Percentiles rank a stretch among this genome's conserved stretches.
Conservation (phyloP, 1,139 yeast species). For the Suhomyces atakaporum region DNA sequence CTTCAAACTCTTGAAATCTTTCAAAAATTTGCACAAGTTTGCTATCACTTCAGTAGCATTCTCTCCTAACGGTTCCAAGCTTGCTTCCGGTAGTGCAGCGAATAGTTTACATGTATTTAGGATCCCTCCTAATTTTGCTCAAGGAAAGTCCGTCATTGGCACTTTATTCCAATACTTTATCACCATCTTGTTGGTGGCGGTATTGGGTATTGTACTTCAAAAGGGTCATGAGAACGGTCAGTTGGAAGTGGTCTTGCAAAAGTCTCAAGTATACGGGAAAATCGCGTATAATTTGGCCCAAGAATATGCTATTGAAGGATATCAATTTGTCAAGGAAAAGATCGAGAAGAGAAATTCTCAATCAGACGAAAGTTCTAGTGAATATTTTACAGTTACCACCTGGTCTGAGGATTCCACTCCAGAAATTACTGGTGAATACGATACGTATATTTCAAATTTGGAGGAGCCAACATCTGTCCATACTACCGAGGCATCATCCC, state of each 20-base stretch:
- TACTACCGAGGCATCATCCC: slow-evolving; percentile 3
- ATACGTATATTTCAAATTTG: slow-evolving; percentile 3
- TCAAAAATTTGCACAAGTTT: slow-evolving; percentile 69
- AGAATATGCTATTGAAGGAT: slow-evolving; percentile 26
- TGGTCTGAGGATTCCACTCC: slow-evolving; percentile 4
- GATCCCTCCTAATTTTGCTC: slow-evolving; percentile 55
- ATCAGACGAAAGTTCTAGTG: slow-evolving; percentile 4
- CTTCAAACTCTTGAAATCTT: slow-evolving; percentile 50
- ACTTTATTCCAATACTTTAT: slow-evolving; percentile 41
- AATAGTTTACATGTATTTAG: slow-evolving; percentile 66
- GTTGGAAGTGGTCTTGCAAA: slow-evolving; percentile 23
- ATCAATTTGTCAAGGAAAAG: slow-evolving; percentile 38
- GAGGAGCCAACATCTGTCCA: slow-evolving; percentile 3
- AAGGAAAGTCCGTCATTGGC: slow-evolving; percentile 46
- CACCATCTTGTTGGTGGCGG: slow-evolving; percentile 46
- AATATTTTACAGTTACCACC: slow-evolving; percentile 5
- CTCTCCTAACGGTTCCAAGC: slow-evolving; percentile 64
- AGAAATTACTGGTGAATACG: slow-evolving; percentile 8
- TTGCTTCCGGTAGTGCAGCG: slow-evolving; percentile 83
- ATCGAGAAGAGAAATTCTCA: slow-evolving; percentile 29
- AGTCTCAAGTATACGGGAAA: slow-evolving; percentile 19
- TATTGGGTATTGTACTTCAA: slow-evolving; percentile 50
- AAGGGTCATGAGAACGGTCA: slow-evolving; percentile 40
- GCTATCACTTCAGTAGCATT: slow-evolving; percentile 78
- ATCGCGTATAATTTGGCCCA: slow-evolving; percentile 28